phyloP scores from a whole-genome alignment of 495 filamentous ascomycete species.

The Penicillium bialowiezense region DNA sequence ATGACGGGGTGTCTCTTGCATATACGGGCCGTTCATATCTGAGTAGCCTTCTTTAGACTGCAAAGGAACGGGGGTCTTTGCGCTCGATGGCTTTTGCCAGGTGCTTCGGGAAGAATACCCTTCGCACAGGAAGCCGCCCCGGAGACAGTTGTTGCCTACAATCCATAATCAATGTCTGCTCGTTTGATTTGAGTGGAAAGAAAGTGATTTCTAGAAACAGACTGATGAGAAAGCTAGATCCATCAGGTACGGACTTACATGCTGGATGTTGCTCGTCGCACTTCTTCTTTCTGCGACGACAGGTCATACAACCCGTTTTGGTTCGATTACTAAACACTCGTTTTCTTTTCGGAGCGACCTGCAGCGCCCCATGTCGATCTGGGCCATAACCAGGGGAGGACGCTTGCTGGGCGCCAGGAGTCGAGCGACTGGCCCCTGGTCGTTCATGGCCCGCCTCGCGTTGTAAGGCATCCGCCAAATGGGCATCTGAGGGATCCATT shows the following conservation, averaged over 20 bases:
- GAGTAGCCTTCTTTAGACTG: constrained; percentile 80
- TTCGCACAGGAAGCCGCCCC: constrained; percentile 88
- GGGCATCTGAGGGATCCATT: constrained; percentile 49
- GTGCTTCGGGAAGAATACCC: constrained; percentile 80
- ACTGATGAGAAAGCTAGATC: background rate
- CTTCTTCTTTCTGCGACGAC: constrained; percentile 94
- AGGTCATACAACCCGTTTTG: constrained; percentile 97
- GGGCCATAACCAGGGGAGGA: constrained; percentile 37
- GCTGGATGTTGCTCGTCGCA: constrained; percentile 94
- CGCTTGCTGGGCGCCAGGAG: constrained; percentile 30
- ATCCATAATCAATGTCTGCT: background rate
- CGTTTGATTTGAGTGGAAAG: background rate
- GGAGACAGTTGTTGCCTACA: constrained; percentile 85
- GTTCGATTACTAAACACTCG: constrained; percentile 93
- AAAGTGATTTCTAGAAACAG: background rate
- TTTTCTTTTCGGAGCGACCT: constrained; percentile 78
- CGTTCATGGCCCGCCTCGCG: constrained; percentile 45
- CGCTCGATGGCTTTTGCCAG: constrained; percentile 65
- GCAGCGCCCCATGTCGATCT: constrained; percentile 41
- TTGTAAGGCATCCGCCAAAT: constrained; percentile 49
- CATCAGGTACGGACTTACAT: constrained; percentile 55
- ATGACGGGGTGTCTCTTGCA: constrained; percentile 51
- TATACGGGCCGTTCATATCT: constrained; percentile 41
- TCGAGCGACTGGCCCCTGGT: constrained; percentile 29
- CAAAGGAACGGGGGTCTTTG: constrained; percentile 68